Base-by-base conservation (phyloP, 2,329 filamentous ascomycete species). In the Stagonosporopsis chrysanthemi region DNA sequence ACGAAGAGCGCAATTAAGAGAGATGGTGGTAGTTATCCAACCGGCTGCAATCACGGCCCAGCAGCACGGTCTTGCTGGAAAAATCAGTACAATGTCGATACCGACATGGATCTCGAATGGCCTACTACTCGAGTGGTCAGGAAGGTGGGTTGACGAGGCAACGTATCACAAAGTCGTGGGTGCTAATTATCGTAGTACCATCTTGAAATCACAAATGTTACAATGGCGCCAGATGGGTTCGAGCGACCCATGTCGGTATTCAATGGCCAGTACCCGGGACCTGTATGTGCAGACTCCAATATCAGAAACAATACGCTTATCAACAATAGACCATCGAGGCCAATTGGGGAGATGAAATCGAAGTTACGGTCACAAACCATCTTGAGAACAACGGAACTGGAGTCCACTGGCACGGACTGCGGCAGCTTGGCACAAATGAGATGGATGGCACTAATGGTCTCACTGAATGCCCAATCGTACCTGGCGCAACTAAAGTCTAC, bases 391-490 rank as follows among this genome's bases (percentile, higher is more conserved):
- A 84, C 47, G 82, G 81, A 29, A 84, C 81, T 7, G 71, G 78
- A 6, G 76, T 84, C 28, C 82, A 84, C 61, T 84, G 80, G 79
- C 83, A 85, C 58, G 82, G 82, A 0, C 28, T 84, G 11, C 69
- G 80, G 22, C 79, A 82, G 61, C 63, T 79, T 7, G 70, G 76
- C 35, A 73, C 72, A 7, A 74, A 75, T 23, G 68, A 80, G 41
- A 73, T 76, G 62, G 81, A 83, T 60, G 81, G 81, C 11, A 77
- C 79, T 4, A 77, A 76, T 23, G 79, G 81, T 26, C 69, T 85
- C 23, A 84, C 83, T 11, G 87, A 91, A 71, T 92, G 89, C 61
- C 88, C 89, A 1, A 86, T 90, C 56, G 78, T 86, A 5, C 88
- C 88, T 0, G 84, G 84, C 1, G 61, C 62, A n/a, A 69, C 63